A percentile compares a stretch with the other conserved stretches of the same genome.
These are phyloP conservation scores for Heterobasidion parviporum DNA, from an alignment of 1,284 basidiomycete genomes.

Conservation along the genomic window DNA sequence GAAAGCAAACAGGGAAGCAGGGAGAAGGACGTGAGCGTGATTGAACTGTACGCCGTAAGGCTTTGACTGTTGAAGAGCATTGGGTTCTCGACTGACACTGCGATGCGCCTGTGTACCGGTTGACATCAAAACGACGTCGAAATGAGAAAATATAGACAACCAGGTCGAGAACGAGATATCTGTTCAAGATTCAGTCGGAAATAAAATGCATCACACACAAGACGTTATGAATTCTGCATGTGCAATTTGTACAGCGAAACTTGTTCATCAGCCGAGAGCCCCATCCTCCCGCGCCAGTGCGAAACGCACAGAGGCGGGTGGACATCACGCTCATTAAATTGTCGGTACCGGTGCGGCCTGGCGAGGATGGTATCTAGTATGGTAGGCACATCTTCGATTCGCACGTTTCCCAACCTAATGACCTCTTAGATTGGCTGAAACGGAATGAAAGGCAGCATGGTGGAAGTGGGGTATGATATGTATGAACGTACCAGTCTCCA, in stretches of 20 bases:
- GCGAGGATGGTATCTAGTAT: not conserved
- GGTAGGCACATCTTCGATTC: not conserved
- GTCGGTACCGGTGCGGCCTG: not conserved
- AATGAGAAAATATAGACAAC: no score
- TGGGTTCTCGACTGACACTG: no score
- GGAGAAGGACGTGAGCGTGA: not conserved
- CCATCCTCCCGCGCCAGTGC: not conserved
- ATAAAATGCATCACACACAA: no score
- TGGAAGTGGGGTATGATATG: no score
- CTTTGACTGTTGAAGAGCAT: no score
- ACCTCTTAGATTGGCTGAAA: not conserved
- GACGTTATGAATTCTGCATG: no score
- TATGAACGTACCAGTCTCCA: constrained; percentile 1
- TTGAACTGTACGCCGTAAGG: not conserved
- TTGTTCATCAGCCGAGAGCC: not conserved
- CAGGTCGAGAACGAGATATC: no score
- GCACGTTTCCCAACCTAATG: not conserved
- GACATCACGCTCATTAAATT: not conserved
- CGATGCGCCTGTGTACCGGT: no score
- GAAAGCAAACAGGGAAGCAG: not conserved
- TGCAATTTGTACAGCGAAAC: constrained; percentile 2
- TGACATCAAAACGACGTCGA: no score
- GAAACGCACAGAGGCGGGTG: not conserved
- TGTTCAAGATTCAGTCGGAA: no score
- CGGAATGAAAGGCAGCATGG: no score